These are phyloP conservation scores for Geranium brycei DNA, from an alignment of 345 rosid genomes.

Conservation along the genomic window DNA sequence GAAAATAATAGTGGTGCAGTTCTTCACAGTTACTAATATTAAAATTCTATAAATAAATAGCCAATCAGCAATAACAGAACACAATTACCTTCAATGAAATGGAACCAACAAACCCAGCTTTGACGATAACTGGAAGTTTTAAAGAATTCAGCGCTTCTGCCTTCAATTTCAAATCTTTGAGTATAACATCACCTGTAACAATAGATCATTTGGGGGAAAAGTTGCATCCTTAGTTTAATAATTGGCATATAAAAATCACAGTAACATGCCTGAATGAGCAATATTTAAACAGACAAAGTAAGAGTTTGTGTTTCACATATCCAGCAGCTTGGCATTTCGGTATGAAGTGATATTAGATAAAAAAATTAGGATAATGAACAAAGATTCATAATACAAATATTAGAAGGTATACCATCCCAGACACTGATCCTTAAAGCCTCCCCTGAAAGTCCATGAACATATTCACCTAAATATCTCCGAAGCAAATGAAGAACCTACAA, in stretches of 20 bases:
- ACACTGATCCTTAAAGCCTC: conserved; percentile 95
- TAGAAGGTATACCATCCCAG: conserved; percentile 65
- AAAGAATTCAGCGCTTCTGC: conserved; percentile 89
- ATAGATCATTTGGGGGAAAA: background rate
- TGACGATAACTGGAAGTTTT: conserved; percentile 86
- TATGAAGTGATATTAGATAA: background rate
- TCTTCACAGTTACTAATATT: too few relatives aligned
- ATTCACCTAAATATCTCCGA: conserved; percentile 90
- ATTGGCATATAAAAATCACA: background rate
- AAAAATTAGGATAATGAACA: background rate
- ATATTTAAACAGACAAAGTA: background rate
- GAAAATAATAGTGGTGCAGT: too few relatives aligned
- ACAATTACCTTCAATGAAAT: conserved; percentile 69
- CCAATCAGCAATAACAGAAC: background rate
- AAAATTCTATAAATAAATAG: conserved; percentile 1
- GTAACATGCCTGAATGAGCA: background rate
- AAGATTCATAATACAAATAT: conserved; percentile 1
- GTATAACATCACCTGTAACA: conserved; percentile 80
- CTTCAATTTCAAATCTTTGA: conserved; percentile 82
- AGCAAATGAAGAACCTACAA: conserved; percentile 89
- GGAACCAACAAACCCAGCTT: conserved; percentile 95
- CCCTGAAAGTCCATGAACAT: conserved; percentile 81
- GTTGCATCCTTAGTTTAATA: conserved; percentile 3
- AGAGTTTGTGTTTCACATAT: too few relatives aligned
- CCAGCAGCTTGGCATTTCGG: background rate